Conservation (phyloP, 495 filamentous ascomycete species). For the Talaromyces nanjingensis region DNA sequence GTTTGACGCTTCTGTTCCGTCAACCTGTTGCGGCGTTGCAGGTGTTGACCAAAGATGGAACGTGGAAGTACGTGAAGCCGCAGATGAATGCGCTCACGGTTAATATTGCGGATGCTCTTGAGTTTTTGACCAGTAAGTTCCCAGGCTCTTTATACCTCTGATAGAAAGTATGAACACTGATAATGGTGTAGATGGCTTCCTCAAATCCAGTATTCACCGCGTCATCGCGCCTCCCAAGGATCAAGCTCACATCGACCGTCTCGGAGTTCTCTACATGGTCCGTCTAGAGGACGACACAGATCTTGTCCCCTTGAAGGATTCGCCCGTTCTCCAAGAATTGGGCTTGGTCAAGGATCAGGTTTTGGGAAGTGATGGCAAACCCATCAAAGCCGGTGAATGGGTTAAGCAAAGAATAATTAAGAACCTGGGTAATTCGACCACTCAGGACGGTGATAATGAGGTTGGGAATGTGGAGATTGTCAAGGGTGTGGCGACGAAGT, state of each 20-base stretch:
- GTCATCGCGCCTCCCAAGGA: conserved; percentile 41
- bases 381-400: conserved; percentile 4
- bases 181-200: conserved; percentile 27
- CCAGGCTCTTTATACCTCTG: conserved; percentile 25
- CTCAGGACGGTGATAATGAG: background rate
- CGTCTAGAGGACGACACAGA: conserved; percentile 24
- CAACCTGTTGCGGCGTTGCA: conserved; percentile 51
- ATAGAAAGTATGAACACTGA: conserved; percentile 22
- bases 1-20: conserved; percentile 46
- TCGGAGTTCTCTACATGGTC: conserved; percentile 42
- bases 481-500: background rate
- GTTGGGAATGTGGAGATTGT: background rate
- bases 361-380: background rate
- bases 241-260: conserved; percentile 38
- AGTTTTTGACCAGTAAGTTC: conserved; percentile 37
- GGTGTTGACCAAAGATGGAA: conserved; percentile 19
- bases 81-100: conserved; percentile 45
- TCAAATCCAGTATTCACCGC: conserved; percentile 42
- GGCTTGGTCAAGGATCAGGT: background rate
- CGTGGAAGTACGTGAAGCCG: conserved; percentile 36
- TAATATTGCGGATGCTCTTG: conserved; percentile 44
- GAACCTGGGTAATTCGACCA: background rate
- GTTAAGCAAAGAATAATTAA: background rate
- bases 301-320: background rate
- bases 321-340: background rate